Evolutionary conservation across 176 grass and related monocot genomes (phyloP), one percentile per base, ranked within the genome.

Genomic region (Paspalum notatum): DNA sequence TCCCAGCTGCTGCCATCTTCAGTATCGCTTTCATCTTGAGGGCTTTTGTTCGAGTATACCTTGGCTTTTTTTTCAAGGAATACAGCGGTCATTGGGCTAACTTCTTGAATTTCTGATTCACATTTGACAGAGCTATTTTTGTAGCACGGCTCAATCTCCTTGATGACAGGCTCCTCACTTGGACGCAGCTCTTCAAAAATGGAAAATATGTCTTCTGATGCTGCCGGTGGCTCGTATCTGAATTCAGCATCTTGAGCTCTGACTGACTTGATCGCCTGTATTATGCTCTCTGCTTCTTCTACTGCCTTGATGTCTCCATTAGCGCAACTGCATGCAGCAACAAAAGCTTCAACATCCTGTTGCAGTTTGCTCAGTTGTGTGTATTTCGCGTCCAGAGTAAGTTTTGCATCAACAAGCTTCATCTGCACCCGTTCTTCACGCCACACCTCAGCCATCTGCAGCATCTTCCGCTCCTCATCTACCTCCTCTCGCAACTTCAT

Each of bases 371-470:
- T 82, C 72, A 98, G 12, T 24, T 98, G 80, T 43, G 89, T 43
- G 64, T 89, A 98, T 67, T 91, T 98, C 20, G 86, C 88, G 60
- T 98, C 90, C 47, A 98, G 90, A 52, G 90, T 92, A 59, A 98
- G 70, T 78, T 98, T 98, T 75, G 95, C 95, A 78, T 98, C 95
- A 17, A 98, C 72, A 58, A 98, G 88, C 90, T 98, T 98, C 92
- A 98, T 94, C 81, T 98, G 95, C 68, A 98, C 95, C 41, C 95
- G 85, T 68, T 98, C 95, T 74, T 98, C 95, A 43, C 95, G 91
- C 94, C 94, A 97, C 57, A 97, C 94, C 82, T 97, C 94, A 58
- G 91, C 91, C 94, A 97, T 97, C 83, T 97, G 94, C 66, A 97
- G 75, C 94, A 97, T 97, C 84, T 88, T 94, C 82, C 92, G 80